phyloP scores from a whole-genome alignment of 129 eudicot genomes.

The Gnaphalium uliginosum region DNA sequence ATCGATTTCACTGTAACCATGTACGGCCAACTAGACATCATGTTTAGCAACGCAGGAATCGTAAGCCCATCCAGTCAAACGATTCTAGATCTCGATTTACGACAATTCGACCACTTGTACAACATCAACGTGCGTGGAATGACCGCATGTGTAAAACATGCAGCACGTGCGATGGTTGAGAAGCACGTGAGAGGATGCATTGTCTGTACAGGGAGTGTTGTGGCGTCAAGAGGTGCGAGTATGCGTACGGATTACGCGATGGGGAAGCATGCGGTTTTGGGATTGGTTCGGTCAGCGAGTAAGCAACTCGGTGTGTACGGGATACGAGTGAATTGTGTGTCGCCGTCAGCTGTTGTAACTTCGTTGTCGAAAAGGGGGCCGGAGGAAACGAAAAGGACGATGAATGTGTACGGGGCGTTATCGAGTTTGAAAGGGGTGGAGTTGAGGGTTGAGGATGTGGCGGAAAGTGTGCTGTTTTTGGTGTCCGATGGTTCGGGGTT shows the following conservation, averaged over 20 bases:
- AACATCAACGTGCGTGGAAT: slow-evolving; percentile 33
- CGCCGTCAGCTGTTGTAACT: slow-evolving; percentile 37
- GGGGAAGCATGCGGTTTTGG: slow-evolving; percentile 40
- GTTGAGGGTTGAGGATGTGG: slow-evolving; percentile 19
- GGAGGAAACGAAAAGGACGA: slow-evolving; percentile 19
- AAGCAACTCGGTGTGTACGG: slow-evolving; percentile 40
- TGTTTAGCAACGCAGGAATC: slow-evolving; percentile 53
- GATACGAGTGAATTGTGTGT: slow-evolving; percentile 41
- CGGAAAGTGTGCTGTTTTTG: slow-evolving; percentile 38
- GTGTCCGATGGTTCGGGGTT: slow-evolving; percentile 26
- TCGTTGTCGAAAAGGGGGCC: slow-evolving; percentile 19
- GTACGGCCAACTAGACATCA: slow-evolving; percentile 45
- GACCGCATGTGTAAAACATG: slow-evolving; percentile 37
- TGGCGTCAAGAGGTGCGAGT: slow-evolving; percentile 26
- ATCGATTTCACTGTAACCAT: slow-evolving; percentile 29
- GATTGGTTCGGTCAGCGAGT: slow-evolving; percentile 37
- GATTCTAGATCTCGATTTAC: slow-evolving; percentile 27
- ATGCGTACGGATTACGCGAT: slow-evolving; percentile 32
- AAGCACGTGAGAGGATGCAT: slow-evolving; percentile 30
- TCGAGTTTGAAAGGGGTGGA: slow-evolving; percentile 28
- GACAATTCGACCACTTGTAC: slow-evolving; percentile 24
- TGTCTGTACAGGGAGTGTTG: slow-evolving; percentile 33
- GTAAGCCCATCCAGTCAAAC: slow-evolving; percentile 23
- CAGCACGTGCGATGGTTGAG: slow-evolving; percentile 36
- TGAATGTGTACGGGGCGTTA: slow-evolving; percentile 20